Base-by-base conservation (phyloP, 1,284 basidiomycete genomes). In the Malassezia restricta region DNA sequence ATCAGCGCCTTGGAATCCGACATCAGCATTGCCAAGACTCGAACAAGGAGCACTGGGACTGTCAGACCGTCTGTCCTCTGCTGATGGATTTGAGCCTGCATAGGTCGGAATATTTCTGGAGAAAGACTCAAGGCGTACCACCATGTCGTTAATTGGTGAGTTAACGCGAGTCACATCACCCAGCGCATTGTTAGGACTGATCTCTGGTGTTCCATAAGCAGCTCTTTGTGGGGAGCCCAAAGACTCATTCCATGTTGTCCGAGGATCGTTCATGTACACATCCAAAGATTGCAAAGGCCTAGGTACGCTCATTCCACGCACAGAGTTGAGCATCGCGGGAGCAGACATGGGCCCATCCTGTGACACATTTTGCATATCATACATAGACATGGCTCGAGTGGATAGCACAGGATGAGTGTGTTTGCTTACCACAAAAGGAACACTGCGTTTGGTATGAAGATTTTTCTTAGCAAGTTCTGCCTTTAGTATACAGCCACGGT, bases 401-500 rank as follows among this genome's bases (percentile, higher is more conserved):
- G 33, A 24, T 28, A 38, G 35, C 3, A 24, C 24, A n/a, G 33
- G 44, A 17, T 44, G 49, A 12, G 33, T 39, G 29, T 31, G 39
- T 37, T 47, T 53, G 17, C 24, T 33, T 8, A 33, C 20, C n/a
- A 49, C 40, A 30, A 30, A 43, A 6, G 46, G 43, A 32, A 39
- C 43, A 5, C 28, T 40, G 27, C 70, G 70, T 56, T 73, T 73
- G 30, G 89, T 94, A 73, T 98, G 92, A 41, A 98, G 75, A 70
- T 98, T 96, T 81, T 98, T 98, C 82, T 98, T 98, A 35, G 92
- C 92, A 88, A 98, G 95, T 76, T 98, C 94, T 14, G 92, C 92
- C 75, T 96, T 98, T 47, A 98, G 76, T 1, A 92, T 85, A 6
- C 86, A 84, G 8, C 90, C 90, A 63, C 89, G 89, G 72, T 96